Conservation (phyloP, 2,329 filamentous ascomycete genomes). For the Colletotrichum sp. region DNA sequence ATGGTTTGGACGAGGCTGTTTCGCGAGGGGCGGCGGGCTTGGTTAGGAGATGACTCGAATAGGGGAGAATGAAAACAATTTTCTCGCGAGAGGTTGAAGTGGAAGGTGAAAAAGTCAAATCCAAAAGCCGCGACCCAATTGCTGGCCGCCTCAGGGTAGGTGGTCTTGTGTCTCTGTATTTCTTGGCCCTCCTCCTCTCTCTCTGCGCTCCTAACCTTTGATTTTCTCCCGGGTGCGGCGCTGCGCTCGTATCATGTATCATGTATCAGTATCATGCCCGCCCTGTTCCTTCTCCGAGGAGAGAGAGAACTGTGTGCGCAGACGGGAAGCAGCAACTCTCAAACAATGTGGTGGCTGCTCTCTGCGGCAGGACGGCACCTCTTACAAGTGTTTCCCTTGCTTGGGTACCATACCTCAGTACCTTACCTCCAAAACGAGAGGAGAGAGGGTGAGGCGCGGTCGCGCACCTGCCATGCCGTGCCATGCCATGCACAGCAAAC, state of each 20-base stretch:
- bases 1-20: constrained; percentile 10
- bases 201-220: background rate
- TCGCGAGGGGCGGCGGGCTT: background rate
- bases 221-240: background rate
- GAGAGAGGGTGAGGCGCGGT: background rate
- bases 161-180: background rate
- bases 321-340: background rate
- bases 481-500: constrained; percentile 1
- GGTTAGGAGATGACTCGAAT: background rate
- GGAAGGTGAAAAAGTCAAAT: background rate
- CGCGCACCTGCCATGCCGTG: constrained; percentile 1
- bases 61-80: background rate
- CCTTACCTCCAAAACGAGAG: background rate
- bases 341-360: background rate
- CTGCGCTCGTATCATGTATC: background rate
- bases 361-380: background rate
- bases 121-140: background rate
- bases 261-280: background rate
- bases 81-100: background rate
- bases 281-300: background rate
- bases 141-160: background rate
- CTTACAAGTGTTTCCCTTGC: background rate
- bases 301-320: background rate
- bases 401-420: background rate
- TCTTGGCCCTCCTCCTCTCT: background rate